Evolutionary conservation across 139 green algal species (phyloP), one percentile per base, ranked within the genome.

Genomic region (Haematococcus sp.): DNA sequence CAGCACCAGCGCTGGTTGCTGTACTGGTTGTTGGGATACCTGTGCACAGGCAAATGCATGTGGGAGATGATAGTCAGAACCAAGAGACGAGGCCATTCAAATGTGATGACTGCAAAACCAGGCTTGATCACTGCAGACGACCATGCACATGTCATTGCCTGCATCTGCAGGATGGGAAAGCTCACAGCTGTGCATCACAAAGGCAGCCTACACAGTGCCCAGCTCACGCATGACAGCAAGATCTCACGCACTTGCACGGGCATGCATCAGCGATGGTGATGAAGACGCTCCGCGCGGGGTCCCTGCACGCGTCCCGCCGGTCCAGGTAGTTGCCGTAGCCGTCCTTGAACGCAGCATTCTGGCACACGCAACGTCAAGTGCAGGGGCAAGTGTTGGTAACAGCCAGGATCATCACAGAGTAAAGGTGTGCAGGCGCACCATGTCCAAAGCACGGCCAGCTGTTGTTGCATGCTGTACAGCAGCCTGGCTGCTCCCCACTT

Each of bases 1-100:
- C 75, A 81, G 75, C 75, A 81, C 75, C 75, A 81, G 51, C 75
- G 75, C 34, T 51, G 15, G 60, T 81, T 81, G 33, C 19, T 51
- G 51, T 73, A 63, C 20, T 25, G 23, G 35, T 81, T 81, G 30
- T 68, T 43, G 3, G 58, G 33, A 15, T 49, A 49, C 40, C 40
- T 49, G 40, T 49, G 40, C 11, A 11, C 11, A 11, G 40, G 40
- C 40, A 49, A 11, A 11, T 49, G 7, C 40, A 49, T 11, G n/a
- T n/a, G n/a, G n/a, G n/a, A n/a, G n/a, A n/a, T n/a, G n/a, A n/a
- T n/a, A n/a, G n/a, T n/a, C n/a, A n/a, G n/a, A n/a, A n/a, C n/a
- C n/a, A n/a, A n/a, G n/a, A n/a, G n/a, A n/a, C n/a, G n/a, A n/a
- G n/a, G n/a, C n/a, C n/a, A n/a, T n/a, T n/a, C n/a, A n/a, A n/a